Evolutionary conservation across 805 yeast species (phyloP).

Genomic region (Barnettozyma siamensis): DNA sequence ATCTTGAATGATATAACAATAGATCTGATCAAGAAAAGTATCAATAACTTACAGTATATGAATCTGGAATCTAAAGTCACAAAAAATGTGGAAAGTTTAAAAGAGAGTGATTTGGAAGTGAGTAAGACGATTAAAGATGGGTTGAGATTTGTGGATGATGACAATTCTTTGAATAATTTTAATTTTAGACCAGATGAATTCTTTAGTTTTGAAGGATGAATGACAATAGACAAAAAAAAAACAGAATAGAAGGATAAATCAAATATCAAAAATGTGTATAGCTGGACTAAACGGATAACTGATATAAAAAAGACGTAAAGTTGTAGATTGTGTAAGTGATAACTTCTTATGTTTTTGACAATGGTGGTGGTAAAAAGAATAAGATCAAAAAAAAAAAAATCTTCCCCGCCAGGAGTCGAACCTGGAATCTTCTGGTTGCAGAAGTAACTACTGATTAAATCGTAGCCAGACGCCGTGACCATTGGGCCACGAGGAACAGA

Average conservation of each 20-base stretch:
- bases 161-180: not conserved
- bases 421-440: slow-evolving; percentile 32
- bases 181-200: slow-evolving; percentile 11
- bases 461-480: slow-evolving; percentile 76
- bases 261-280: no score
- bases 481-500: slow-evolving; percentile 69
- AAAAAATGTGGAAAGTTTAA: not conserved
- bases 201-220: slow-evolving; percentile 5
- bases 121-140: slow-evolving; percentile 5
- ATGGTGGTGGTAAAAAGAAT: no score
- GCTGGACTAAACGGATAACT: not conserved
- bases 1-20: slow-evolving; percentile 18
- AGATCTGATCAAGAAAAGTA: slow-evolving; percentile 20
- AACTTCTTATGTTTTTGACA: no score
- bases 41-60: slow-evolving; percentile 18
- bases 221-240: no score
- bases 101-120: not conserved
- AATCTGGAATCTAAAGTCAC: slow-evolving; percentile 12
- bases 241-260: no score
- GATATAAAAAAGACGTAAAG: not conserved
- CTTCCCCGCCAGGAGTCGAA: slow-evolving; percentile 33
- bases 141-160: slow-evolving; percentile 7
- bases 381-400: slow-evolving; percentile 16
- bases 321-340: no score
- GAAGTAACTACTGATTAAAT: slow-evolving; percentile 36